Evolutionary conservation across 768 basidiomycete genomes (phyloP).

Genomic region (Boletus vermiculosoides): DNA sequence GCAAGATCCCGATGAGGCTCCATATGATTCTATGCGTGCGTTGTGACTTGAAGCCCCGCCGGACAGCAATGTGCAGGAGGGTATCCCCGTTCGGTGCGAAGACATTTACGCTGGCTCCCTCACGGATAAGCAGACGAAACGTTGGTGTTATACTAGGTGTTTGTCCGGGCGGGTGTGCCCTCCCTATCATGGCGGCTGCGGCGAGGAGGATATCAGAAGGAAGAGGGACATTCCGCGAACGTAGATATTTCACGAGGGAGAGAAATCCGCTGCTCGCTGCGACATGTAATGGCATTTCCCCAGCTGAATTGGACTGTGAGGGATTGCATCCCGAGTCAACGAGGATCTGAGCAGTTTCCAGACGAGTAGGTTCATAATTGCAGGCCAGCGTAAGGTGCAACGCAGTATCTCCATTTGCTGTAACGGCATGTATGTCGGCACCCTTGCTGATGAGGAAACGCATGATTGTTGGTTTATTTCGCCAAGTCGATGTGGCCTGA

Average conservation of each 20-base stretch:
- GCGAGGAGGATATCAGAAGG: background rate
- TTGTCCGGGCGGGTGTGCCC: background rate
- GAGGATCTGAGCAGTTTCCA: background rate
- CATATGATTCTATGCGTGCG: background rate
- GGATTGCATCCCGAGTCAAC: background rate
- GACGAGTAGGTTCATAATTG: background rate
- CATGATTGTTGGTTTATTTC: background rate
- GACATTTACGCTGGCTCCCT: too few relatives aligned
- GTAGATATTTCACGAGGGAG: background rate
- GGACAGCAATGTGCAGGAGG: background rate
- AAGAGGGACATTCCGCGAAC: background rate
- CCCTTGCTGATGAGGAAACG: constrained; percentile 1
- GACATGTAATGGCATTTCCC: background rate
- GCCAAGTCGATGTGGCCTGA: background rate
- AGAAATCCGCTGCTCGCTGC: background rate
- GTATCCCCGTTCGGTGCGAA: background rate
- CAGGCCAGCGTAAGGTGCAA: constrained; percentile 1
- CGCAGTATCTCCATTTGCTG: background rate
- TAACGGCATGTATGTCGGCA: background rate
- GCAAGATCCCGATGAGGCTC: background rate
- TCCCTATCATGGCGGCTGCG: background rate
- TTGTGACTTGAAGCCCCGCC: background rate
- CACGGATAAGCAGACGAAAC: background rate
- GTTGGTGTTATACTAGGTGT: background rate
- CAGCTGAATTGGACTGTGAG: background rate